Percentiles rank a stretch among this genome's conserved stretches.
These are phyloP conservation scores for Yamadazyma diddensiae DNA, from an alignment of 1,139 yeast genomes.

Conservation along the genomic window DNA sequence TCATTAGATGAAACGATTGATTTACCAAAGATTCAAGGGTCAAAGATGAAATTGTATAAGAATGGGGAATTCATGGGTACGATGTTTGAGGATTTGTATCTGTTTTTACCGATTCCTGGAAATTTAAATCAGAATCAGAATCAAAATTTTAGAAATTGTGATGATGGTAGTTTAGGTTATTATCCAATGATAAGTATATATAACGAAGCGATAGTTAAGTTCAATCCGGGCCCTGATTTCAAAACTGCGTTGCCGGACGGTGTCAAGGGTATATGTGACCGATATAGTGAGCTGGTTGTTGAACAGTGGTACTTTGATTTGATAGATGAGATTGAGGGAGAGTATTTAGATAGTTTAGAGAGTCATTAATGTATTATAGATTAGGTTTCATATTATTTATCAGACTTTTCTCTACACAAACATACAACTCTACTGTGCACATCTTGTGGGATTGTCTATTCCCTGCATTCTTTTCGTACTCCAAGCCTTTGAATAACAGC, in stretches of 20 bases:
- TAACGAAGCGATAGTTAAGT: constrained; percentile 70
- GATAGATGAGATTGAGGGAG: constrained; percentile 80
- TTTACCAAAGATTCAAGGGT: constrained; percentile 49
- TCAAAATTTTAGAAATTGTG: constrained; percentile 48
- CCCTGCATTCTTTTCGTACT: too few species aligned
- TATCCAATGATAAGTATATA: constrained; percentile 88
- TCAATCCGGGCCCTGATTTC: constrained; percentile 71
- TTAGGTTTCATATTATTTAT: too few species aligned
- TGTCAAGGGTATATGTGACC: constrained; percentile 51
- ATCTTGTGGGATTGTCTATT: too few species aligned
- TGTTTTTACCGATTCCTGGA: constrained; percentile 60
- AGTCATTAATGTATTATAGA: too few species aligned
- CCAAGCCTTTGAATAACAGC: too few species aligned
- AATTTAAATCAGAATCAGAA: constrained; percentile 44
- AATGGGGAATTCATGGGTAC: constrained; percentile 71
- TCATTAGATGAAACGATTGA: constrained; percentile 27
- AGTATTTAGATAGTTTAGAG: constrained; percentile 49
- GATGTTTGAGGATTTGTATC: constrained; percentile 65
- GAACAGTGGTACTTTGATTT: constrained; percentile 85
- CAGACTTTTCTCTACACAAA: too few species aligned
- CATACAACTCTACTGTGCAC: too few species aligned
- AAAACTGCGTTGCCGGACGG: constrained; percentile 38
- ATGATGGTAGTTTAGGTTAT: constrained; percentile 87
- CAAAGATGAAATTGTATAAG: constrained; percentile 64
- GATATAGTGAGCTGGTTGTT: constrained; percentile 68